Conservation (phyloP, 371 early-diverging fungal genomes). For the Syncephalastrum racemosum region DNA sequence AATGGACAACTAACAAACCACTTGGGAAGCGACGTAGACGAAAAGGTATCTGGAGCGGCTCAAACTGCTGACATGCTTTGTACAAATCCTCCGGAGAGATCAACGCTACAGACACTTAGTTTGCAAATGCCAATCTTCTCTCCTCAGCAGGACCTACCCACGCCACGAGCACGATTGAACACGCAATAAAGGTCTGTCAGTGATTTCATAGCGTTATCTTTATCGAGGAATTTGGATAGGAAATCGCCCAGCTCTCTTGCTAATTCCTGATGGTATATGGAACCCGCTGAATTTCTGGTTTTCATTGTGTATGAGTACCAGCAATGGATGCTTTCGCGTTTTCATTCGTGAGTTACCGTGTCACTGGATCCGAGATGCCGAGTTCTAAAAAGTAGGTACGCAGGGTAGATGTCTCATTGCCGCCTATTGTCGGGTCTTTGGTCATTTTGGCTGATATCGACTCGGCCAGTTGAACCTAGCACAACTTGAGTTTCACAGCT, state of each 20-base stretch:
- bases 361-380: slow-evolving; percentile 88
- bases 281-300: slow-evolving; percentile 76
- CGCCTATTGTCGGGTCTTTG: slow-evolving; percentile 44
- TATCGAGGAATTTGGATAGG: slow-evolving; percentile 59
- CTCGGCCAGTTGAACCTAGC: slow-evolving; percentile 67
- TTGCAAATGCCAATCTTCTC: not conserved
- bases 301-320: not conserved
- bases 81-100: slow-evolving; percentile 88
- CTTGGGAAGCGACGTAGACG: slow-evolving; percentile 74
- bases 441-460: slow-evolving; percentile 68
- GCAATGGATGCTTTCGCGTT: not conserved
- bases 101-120: slow-evolving; percentile 48
- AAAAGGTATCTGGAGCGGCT: slow-evolving; percentile 65
- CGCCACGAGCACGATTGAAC: slow-evolving; percentile 90
- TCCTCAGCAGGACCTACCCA: slow-evolving; percentile 48
- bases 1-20: slow-evolving; percentile 78
- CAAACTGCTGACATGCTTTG: slow-evolving; percentile 71
- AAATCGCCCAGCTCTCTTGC: slow-evolving; percentile 85
- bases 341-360: slow-evolving; percentile 50
- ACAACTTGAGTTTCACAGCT: slow-evolving; percentile 2
- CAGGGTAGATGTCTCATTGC: slow-evolving; percentile 56
- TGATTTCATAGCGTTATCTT: slow-evolving; percentile 72
- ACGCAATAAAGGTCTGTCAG: slow-evolving; percentile 90
- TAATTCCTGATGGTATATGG: slow-evolving; percentile 81
- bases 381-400: slow-evolving; percentile 76